Base-by-base conservation (phyloP, 2,329 filamentous ascomycete species). In the Aspergillus tamarii region DNA sequence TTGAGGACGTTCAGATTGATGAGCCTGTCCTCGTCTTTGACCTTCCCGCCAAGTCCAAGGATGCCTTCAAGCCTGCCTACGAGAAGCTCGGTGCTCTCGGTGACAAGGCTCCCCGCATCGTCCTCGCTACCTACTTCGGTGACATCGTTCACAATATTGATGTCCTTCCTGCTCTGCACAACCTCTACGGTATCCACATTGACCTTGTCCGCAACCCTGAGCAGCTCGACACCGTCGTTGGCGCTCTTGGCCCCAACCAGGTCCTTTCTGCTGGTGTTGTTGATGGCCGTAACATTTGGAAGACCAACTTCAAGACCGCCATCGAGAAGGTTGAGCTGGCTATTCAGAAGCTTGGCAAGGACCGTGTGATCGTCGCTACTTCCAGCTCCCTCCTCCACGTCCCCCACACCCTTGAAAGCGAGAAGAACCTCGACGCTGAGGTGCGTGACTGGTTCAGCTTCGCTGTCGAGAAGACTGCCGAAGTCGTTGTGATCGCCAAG, bases 281-380 rank as follows among this genome's bases (percentile, higher is more conserved):
- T 72, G 94, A 99, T 76, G 95, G 95, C 76, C 93, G 95, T 77
- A 99, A 99, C 88, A 98, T 99, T 87, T 99, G 95, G 95, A 99
- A 99, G 92, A 97, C 93, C 84, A 96, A 98, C 90, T 91, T 97
- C 85, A 91, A 96, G 88, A 89, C 88, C 75, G 93, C 95, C 77
- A 96, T 99, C 70, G 94, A 95, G 86, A 88, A 85, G 69, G 91
- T 95, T 66, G 93, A 98, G 88, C 85, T 88, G 65, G 95, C 94
- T 69, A 85, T 98, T 75, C 92, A 97, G 86, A 93, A 96, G 86
- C 89, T 99, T 68, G 94, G 95, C 84, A 94, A 97, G 87, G 94
- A 98, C 72, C 92, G 95, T 78, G 94, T 99, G 81, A 92, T 99
- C 72, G 93, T 97, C 73, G 92, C 95, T 77, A 97, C 94, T 72